These are phyloP conservation scores for Clavariopsis aquatica DNA, from an alignment of 495 filamentous ascomycete genomes.

Conservation along the genomic window DNA sequence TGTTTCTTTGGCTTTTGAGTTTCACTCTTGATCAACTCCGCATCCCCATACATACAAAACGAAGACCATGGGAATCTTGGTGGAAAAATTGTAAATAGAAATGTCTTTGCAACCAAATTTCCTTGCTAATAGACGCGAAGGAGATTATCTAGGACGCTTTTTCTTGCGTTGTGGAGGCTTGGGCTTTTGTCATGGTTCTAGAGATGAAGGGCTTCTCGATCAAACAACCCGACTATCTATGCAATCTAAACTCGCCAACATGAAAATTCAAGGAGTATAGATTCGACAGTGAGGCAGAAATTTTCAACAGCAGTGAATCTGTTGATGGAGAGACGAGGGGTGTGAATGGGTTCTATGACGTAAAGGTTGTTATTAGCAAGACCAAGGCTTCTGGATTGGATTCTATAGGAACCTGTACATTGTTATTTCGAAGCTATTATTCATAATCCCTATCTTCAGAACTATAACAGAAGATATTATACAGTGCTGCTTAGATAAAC, in stretches of 20 bases:
- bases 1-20: background rate
- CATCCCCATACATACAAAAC: background rate
- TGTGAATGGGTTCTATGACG: background rate
- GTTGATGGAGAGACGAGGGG: background rate
- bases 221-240: constrained; percentile 4
- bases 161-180: background rate
- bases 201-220: constrained; percentile 10
- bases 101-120: background rate
- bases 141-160: constrained; percentile 1
- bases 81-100: constrained; percentile 2
- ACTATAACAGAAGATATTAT: no score
- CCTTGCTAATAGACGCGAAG: background rate
- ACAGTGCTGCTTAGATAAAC: no score
- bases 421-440: no score
- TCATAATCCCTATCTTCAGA: no score
- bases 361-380: background rate
- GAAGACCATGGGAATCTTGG: constrained; percentile 3
- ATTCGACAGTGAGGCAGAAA: background rate
- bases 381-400: constrained; percentile 7
- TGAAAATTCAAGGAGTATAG: background rate
- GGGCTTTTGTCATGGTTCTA: constrained; percentile 1
- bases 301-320: background rate
- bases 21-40: background rate
- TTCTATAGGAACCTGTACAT: no score
- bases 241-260: background rate